These are phyloP conservation scores for Eremochloa ophiuroides DNA, from an alignment of 176 grass and related monocot genomes.

Conservation along the genomic window DNA sequence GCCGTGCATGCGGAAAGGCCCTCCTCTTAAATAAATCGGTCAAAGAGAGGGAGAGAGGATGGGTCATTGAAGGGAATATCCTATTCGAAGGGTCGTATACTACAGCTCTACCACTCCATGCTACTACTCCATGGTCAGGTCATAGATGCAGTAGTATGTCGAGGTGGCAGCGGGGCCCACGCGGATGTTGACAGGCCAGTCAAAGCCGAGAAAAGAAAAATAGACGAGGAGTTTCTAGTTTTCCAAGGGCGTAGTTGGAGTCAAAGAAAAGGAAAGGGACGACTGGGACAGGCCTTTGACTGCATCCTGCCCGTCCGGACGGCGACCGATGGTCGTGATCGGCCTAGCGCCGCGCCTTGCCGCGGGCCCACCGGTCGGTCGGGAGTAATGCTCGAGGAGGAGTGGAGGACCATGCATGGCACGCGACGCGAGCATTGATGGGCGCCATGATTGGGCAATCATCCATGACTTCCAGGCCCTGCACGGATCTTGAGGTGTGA, in stretches of 20 bases:
- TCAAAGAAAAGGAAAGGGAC: constrained; percentile 26
- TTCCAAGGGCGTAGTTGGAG: constrained; percentile 28
- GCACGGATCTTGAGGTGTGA: constrained; percentile 17
- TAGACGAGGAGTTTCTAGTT: not conserved
- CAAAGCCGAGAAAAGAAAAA: constrained; percentile 33
- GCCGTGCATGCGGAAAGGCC: not conserved
- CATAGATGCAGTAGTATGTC: constrained; percentile 1
- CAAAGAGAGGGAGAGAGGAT: not conserved
- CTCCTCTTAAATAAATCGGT: not conserved
- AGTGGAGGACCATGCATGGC: constrained; percentile 41
- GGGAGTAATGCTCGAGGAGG: constrained; percentile 26
- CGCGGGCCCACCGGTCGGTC: constrained; percentile 26
- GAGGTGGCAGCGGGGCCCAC: constrained; percentile 13
- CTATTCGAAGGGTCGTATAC: not conserved
- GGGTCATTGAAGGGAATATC: constrained; percentile 13
- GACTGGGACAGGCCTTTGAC: constrained; percentile 15
- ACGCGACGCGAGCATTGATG: too few relatives aligned
- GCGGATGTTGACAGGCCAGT: constrained; percentile 23
- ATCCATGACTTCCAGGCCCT: not conserved
- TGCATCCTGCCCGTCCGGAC: not conserved
- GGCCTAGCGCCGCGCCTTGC: not conserved
- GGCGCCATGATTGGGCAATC: constrained; percentile 48
- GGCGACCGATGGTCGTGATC: not conserved
- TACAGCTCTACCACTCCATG: not conserved
- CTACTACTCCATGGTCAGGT: not conserved